Base-by-base conservation (phyloP, 2,329 filamentous ascomycete species). In the Pseudogymnoascus sp. region DNA sequence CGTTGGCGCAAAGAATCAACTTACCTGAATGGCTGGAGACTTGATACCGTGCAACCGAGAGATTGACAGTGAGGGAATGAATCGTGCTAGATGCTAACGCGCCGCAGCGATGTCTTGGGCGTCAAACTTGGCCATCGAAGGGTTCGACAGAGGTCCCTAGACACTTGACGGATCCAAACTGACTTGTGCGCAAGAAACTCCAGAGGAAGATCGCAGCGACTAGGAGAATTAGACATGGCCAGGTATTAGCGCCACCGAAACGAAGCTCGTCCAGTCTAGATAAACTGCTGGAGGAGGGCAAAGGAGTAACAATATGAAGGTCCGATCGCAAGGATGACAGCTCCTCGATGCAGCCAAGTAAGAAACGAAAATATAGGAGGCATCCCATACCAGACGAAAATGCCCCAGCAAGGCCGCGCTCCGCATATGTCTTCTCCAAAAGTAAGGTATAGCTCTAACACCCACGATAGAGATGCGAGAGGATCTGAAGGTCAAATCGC, bases 391-490 rank as follows among this genome's bases (percentile, higher is more conserved):
- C 88, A 3, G 90, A 94, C 67, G 87, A 91, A 63, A 85, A 90
- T 75, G 89, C 89, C 0, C 90, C 90, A 1, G 89, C 92, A 70
- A 80, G 89, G 25, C 88, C 90, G 1, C 88, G 89, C 0, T 93
- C 89, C 3, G 90, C 89, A 58, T 93, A 93, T 74, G 90, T 93
- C 10, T 94, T 94, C 70, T 92, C 90, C 0, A 93, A 93, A 68
- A 89, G 87, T 90, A 74, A 77, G 86, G 5, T 59, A 39, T 62
- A 74, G 33, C 2, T n/a, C 5, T 1, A 8, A 37, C 42, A 13
- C 33, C 12, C 36, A 39, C 36, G 8, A n/a, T n/a, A 89, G 86
- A 88, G 73, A 87, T 90, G 72, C 82, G 88, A 69, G 88, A 91
- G 67, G 83, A 87, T 13, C 74, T 92, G 25, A 90, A 88, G 70